A percentile compares a stretch with the other conserved stretches of the same genome.
Conservation (phyloP, 148 eudicot species). For the Dysphania ambrosioides region DNA sequence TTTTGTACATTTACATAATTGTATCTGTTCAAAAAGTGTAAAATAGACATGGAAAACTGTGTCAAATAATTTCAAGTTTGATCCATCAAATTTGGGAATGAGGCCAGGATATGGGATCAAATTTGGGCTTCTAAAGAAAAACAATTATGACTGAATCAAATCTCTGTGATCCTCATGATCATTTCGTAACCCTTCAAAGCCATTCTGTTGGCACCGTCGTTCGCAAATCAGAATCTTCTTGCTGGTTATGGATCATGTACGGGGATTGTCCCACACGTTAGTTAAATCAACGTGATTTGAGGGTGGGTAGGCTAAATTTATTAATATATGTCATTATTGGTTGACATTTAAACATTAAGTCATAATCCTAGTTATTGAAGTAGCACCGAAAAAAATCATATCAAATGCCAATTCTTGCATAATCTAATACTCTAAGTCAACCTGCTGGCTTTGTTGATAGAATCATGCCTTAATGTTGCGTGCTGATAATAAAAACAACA, state of each 20-base stretch:
- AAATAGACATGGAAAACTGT: background rate
- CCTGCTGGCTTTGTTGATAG: background rate
- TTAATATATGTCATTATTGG: background rate
- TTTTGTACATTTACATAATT: background rate
- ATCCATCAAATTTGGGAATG: no score
- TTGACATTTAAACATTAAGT: constrained; percentile 16
- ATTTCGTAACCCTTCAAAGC: background rate
- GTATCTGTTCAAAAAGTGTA: background rate
- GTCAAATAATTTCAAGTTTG: background rate
- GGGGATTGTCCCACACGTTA: constrained; percentile 11
- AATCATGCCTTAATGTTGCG: constrained; percentile 6
- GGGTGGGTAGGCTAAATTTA: background rate
- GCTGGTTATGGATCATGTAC: background rate
- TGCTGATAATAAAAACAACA: constrained; percentile 9
- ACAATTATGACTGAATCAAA: background rate
- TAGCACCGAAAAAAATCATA: background rate
- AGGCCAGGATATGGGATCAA: background rate
- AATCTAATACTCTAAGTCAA: constrained; percentile 12
- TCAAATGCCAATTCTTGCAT: background rate
- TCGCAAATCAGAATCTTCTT: constrained; percentile 4
- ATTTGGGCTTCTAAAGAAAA: background rate
- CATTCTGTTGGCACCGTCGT: constrained; percentile 17
- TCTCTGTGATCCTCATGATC: background rate
- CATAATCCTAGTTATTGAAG: background rate
- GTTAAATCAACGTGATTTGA: constrained; percentile 15